Percentiles rank a stretch among this genome's conserved stretches.
phyloP scores from a whole-genome alignment of 371 early-diverging fungal genomes.

The Fennellomyces sp. region DNA sequence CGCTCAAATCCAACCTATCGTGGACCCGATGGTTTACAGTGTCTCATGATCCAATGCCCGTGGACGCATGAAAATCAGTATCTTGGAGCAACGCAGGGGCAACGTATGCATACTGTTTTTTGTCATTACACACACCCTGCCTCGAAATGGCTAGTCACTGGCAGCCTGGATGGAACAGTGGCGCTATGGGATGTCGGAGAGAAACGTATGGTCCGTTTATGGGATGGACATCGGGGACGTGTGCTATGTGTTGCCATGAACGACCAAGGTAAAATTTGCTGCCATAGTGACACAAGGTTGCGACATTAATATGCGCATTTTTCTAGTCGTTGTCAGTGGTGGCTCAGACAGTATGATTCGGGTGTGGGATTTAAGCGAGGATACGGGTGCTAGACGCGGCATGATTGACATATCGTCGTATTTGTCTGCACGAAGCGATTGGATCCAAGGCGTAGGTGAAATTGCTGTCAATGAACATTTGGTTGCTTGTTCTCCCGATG shows the following conservation, averaged over 20 bases:
- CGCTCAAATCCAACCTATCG: constrained; percentile 62
- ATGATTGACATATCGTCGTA: constrained; percentile 46
- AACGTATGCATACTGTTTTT: constrained; percentile 36
- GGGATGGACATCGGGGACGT: constrained; percentile 59
- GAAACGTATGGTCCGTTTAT: constrained; percentile 31
- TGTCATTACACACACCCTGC: constrained; percentile 52
- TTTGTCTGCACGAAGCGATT: constrained; percentile 46
- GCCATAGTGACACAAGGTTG: too few species aligned
- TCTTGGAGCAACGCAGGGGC: constrained; percentile 14
- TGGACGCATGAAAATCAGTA: constrained; percentile 19
- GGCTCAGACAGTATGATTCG: constrained; percentile 57
- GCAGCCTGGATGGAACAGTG: constrained; percentile 58
- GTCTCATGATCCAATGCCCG: constrained; percentile 36
- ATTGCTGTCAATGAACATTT: constrained; percentile 53
- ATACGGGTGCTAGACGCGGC: constrained; percentile 28
- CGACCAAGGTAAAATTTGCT: constrained; percentile 47
- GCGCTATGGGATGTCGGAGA: constrained; percentile 51
- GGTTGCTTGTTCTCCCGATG: constrained; percentile 59
- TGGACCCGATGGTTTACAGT: constrained; percentile 11
- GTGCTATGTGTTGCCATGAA: constrained; percentile 62
- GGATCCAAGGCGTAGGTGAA: constrained; percentile 61
- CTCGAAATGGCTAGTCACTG: constrained; percentile 52
- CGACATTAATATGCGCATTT: too few species aligned
- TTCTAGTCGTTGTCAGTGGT: constrained; percentile 58
- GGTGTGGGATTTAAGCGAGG: constrained; percentile 53